Evolutionary conservation across 1,284 basidiomycete species (phyloP), one percentile per base, ranked within the genome.

Genomic region (Leccinum ambiguum): DNA sequence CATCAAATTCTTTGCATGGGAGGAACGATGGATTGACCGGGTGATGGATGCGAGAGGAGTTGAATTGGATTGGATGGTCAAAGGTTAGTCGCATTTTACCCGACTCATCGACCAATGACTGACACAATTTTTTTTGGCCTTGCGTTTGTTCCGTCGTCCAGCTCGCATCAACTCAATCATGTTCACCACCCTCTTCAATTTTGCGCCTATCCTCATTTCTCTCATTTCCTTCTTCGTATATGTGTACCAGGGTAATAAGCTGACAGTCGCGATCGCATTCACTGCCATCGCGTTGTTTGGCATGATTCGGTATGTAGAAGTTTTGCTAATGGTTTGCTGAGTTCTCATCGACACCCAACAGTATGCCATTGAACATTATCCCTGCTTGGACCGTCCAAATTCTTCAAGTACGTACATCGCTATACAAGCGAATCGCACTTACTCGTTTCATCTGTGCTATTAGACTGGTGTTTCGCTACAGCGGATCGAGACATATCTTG

Each of bases 1-100:
- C 72, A 90, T 95, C 80, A 95, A 95, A 71, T 92, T 93, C 78
- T 93, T 93, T 67, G 91, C 90, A 4, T 93, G 91, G 91, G 91
- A 93, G 71, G 84, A 87, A 43, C 80, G 83, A 13, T 93, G 91
- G 91, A 88, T 92, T 60, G 74, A 82, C 21, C 80, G 85, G 1
- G 81, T 80, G 0, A 75, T 90, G 70, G 83, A 85, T 33, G 83
- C 85, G 6, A 81, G 90, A 63, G 82, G 80, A 59, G 75, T 78
- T 18, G 91, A 92, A 76, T 80, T 93, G 71, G 73, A 80, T 59
- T 92, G 89, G 90, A 83, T 92, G 79, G 75, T 87, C 63, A 90
- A 91, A 81, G 74, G 86, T 87, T 57, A 2, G 77, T 65, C 66
- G 60, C 9, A 0, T 39, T 69, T 61, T 60, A 13, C 60, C 11